These are phyloP conservation scores for Knoxdaviesia capensis DNA, from an alignment of 2,329 filamentous ascomycete genomes.

Conservation along the genomic window DNA sequence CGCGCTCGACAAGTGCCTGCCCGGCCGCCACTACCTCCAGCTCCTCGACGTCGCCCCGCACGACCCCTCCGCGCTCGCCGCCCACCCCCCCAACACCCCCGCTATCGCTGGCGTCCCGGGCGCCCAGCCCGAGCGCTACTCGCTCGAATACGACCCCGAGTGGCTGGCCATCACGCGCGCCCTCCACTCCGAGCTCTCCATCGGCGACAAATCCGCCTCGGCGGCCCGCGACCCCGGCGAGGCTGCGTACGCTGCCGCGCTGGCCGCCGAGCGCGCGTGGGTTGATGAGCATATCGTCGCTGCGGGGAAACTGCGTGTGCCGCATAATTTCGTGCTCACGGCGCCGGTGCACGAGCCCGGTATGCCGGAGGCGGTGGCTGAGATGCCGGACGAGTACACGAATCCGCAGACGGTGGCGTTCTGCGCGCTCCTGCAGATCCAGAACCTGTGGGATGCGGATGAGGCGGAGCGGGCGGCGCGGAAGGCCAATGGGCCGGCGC, in stretches of 20 bases:
- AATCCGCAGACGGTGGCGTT: slow-evolving; percentile 74
- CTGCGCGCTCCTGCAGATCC: slow-evolving; percentile 57
- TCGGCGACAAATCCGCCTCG: slow-evolving; percentile 37
- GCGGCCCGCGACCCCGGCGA: slow-evolving; percentile 45
- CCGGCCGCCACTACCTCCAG: slow-evolving; percentile 64
- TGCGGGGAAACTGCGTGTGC: slow-evolving; percentile 42
- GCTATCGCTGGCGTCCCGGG: slow-evolving; percentile 14
- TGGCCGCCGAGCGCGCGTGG: slow-evolving; percentile 58
- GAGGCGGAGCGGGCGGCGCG: slow-evolving; percentile 47
- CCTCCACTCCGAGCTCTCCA: slow-evolving; percentile 44
- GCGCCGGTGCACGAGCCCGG: slow-evolving; percentile 48
- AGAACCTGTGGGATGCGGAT: slow-evolving; percentile 55
- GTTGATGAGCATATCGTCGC: slow-evolving; percentile 55
- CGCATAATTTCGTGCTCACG: slow-evolving; percentile 57
- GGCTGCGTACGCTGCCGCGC: slow-evolving; percentile 42
- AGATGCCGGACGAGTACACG: slow-evolving; percentile 61
- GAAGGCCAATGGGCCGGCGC: slow-evolving; percentile 34
- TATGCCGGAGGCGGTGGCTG: slow-evolving; percentile 32
- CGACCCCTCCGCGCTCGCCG: slow-evolving; percentile 11
- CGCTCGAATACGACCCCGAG: slow-evolving; percentile 69
- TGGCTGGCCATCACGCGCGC: slow-evolving; percentile 87
- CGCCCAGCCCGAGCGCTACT: slow-evolving; percentile 40
- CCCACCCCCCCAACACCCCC: slow-evolving; percentile 5
- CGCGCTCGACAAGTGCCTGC: slow-evolving; percentile 78
- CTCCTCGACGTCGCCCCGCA: slow-evolving; percentile 42